Conservation (phyloP, 352 stramenopile species). For the Pythium rhizo-oryzae region DNA sequence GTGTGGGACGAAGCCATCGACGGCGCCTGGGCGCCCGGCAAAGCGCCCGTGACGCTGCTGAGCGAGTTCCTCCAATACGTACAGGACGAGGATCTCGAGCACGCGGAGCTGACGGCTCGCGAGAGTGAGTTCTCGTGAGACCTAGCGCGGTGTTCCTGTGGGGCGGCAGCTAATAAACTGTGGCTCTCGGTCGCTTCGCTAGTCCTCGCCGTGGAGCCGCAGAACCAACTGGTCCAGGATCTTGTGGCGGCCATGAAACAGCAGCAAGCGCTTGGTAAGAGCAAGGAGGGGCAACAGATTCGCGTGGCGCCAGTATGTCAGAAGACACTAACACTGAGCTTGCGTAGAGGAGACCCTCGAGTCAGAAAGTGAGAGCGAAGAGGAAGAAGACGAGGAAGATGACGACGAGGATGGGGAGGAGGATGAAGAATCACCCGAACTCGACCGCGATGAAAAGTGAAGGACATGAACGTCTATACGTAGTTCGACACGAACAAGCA, state of each 20-base stretch:
- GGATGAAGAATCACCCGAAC: constrained; percentile 26
- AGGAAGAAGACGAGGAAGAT: constrained; percentile 60
- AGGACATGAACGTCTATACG: neutral
- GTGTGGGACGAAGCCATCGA: constrained; percentile 68
- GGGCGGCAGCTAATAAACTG: no score
- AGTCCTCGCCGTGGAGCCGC: constrained; percentile 66
- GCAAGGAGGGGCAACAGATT: neutral
- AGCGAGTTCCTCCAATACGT: constrained; percentile 58
- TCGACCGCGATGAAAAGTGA: constrained; percentile 33
- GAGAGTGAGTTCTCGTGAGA: constrained; percentile 41
- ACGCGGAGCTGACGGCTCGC: constrained; percentile 45
- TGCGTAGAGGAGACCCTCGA: constrained; percentile 39
- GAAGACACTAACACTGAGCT: no score
- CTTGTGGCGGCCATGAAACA: constrained; percentile 64
- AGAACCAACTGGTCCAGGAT: constrained; percentile 68
- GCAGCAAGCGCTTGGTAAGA: constrained; percentile 44
- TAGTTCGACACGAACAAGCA: neutral
- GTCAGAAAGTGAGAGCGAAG: constrained; percentile 55
- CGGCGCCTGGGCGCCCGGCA: constrained; percentile 61
- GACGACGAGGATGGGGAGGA: constrained; percentile 22
- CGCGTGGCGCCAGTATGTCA: no score
- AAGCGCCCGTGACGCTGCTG: constrained; percentile 57
- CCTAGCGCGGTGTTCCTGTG: neutral
- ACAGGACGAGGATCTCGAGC: constrained; percentile 56
- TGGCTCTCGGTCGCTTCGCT: neutral